Percentiles rank a stretch among this genome's conserved stretches.
phyloP scores from a whole-genome alignment of 163 green algal genomes.

The Trebouxia gelatinosa region DNA sequence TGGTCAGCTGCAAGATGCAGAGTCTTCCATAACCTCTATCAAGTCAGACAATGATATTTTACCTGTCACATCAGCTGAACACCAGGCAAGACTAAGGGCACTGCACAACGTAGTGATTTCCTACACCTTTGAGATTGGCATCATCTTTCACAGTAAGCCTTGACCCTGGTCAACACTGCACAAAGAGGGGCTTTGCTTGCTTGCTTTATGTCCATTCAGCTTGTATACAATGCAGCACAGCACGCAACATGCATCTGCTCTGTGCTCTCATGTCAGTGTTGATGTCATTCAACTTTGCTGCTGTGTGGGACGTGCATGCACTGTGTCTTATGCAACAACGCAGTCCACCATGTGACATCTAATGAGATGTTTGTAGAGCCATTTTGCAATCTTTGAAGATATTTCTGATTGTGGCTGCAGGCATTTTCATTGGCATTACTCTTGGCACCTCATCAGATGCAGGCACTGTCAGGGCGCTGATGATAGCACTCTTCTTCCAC shows the following conservation, averaged over 20 bases:
- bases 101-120: not conserved
- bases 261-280: not conserved
- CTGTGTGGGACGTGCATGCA: not conserved
- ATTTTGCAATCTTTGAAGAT: not conserved
- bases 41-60: no score
- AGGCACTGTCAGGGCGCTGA: conserved; percentile 20
- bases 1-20: not conserved
- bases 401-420: not conserved
- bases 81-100: not conserved
- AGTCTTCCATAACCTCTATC: no score
- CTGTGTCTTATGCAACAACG: not conserved
- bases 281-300: not conserved
- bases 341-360: not conserved
- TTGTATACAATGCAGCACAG: not conserved
- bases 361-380: not conserved
- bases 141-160: conserved; percentile 41
- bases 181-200: not conserved
- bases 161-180: not conserved
- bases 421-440: conserved; percentile 41
- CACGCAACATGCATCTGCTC: not conserved
- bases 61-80: not conserved
- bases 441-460: conserved; percentile 28
- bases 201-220: not conserved
- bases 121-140: conserved; percentile 31
- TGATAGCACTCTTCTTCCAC: conserved; percentile 38